phyloP scores from a whole-genome alignment of 1,284 basidiomycete species.

The Takashimella tepidaria region DNA sequence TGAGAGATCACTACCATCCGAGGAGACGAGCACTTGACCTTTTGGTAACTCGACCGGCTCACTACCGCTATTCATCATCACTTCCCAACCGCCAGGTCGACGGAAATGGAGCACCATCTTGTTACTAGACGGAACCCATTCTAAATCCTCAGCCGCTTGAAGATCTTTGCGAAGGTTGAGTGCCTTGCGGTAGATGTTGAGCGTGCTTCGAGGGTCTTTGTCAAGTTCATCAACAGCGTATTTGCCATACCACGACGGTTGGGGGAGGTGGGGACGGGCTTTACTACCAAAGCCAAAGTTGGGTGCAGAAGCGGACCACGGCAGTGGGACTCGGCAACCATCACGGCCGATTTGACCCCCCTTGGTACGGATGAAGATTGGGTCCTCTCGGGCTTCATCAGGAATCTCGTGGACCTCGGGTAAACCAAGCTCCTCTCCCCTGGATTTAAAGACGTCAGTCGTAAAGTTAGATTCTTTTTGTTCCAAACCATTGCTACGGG shows the following conservation, averaged over 20 bases:
- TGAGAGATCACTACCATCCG: constrained; percentile 6
- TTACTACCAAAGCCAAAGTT: constrained; percentile 32
- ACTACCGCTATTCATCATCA: constrained; percentile 31
- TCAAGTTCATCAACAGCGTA: constrained; percentile 32
- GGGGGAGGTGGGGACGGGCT: constrained; percentile 27
- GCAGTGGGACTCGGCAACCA: constrained; percentile 39
- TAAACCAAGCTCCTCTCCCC: constrained; percentile 42
- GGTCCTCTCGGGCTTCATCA: constrained; percentile 33
- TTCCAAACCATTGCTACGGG: too few species aligned
- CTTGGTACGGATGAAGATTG: constrained; percentile 33
- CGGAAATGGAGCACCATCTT: constrained; percentile 27
- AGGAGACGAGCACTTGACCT: constrained; percentile 25
- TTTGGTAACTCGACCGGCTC: constrained; percentile 22
- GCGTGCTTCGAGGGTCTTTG: constrained; percentile 24
- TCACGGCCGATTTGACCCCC: constrained; percentile 36
- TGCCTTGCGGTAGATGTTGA: constrained; percentile 35
- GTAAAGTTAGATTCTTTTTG: background rate
- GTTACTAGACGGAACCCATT: constrained; percentile 25
- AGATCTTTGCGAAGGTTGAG: constrained; percentile 24
- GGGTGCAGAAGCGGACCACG: constrained; percentile 17
- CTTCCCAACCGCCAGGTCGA: constrained; percentile 39
- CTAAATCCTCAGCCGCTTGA: constrained; percentile 31
- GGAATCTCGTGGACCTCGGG: constrained; percentile 36
- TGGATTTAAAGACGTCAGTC: background rate
- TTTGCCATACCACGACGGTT: constrained; percentile 26